Evolutionary conservation across 768 basidiomycete genomes (phyloP), one percentile per base, ranked within the genome.

Genomic region (Leucocoprinus birnbaumii): DNA sequence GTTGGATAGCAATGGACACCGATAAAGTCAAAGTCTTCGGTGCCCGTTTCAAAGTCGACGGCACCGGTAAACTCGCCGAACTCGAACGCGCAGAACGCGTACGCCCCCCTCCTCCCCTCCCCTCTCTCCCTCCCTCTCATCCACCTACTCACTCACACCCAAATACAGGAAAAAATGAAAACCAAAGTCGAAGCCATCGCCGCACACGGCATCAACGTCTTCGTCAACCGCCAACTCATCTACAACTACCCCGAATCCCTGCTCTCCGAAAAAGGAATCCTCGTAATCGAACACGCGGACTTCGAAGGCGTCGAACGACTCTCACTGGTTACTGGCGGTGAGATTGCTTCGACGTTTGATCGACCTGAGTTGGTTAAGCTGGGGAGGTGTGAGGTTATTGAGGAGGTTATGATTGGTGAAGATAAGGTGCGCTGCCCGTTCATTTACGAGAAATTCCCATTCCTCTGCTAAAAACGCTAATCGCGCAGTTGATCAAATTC

Each of bases 11-110:
- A 2, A 98, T 98, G 97, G 97, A 99, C 73, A 99, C 97, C 24
- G 97, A 99, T 74, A 99, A 99, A 71, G 97, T 98, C 78, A 99
- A 99, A 74, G 89, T 99, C 58, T 99, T 99, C 58, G 97, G 97
- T 41, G 96, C 97, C 0, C 82, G 94, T 35, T 86, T 98, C 59
- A 93, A 94, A 72, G 97, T 98, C 5, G 96, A 98, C 63, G 80
- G 91, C 44, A 96, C 97, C 2, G 91, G 95, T 50, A 98, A 99
- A 74, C 84, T 99, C 6, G 97, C 97, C 7, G 97, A 99, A 70
- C 85, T 99, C 16, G 97, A 99, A 71, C 87, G 95, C 10, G 97
- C 97, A 5, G 97, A 98, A 72, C 80, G 86, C 64, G 91, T 88
- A 62, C 26, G 80, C 70, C 10, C 37, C 42, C 41, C 44, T 22